Percentiles rank a stretch among this genome's conserved stretches.
These are phyloP conservation scores for Heliosperma pusillum DNA, from an alignment of 148 eudicot genomes.

Conservation along the genomic window DNA sequence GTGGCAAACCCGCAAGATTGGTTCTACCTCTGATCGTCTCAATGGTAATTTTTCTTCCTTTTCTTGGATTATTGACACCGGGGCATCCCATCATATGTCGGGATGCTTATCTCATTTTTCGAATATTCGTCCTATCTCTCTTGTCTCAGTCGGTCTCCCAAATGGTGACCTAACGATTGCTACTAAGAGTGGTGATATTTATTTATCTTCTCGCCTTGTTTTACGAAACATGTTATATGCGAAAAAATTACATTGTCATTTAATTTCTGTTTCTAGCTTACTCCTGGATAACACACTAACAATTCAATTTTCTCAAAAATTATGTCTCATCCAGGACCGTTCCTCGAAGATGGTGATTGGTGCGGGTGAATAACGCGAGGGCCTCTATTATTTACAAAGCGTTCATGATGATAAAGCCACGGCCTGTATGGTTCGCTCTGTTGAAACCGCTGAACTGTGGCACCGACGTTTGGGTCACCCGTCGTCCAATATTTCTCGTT, in stretches of 20 bases:
- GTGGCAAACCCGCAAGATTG: too few species aligned
- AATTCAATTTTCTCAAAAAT: not conserved
- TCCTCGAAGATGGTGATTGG: slow-evolving; percentile 5
- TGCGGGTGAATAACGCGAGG: slow-evolving; percentile 11
- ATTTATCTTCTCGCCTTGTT: not conserved
- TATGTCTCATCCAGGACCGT: slow-evolving; percentile 4
- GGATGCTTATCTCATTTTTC: not conserved
- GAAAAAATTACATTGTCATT: not conserved
- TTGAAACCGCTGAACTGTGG: not conserved
- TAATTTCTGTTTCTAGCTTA: not conserved
- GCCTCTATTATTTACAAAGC: too few species aligned
- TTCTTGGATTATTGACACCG: slow-evolving; percentile 6
- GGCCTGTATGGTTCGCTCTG: too few species aligned
- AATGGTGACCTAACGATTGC: not conserved
- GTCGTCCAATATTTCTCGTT: not conserved
- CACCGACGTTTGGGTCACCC: not conserved
- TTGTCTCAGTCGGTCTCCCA: not conserved
- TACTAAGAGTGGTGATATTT: not conserved
- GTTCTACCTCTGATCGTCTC: not conserved
- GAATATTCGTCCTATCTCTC: not conserved
- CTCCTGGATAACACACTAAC: too few species aligned
- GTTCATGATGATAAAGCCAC: too few species aligned
- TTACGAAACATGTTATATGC: not conserved
- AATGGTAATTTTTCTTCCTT: not conserved
- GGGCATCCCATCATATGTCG: not conserved